Base-by-base conservation (phyloP, 73 alveolate species). In the Paramecium tetraurelia region DNA sequence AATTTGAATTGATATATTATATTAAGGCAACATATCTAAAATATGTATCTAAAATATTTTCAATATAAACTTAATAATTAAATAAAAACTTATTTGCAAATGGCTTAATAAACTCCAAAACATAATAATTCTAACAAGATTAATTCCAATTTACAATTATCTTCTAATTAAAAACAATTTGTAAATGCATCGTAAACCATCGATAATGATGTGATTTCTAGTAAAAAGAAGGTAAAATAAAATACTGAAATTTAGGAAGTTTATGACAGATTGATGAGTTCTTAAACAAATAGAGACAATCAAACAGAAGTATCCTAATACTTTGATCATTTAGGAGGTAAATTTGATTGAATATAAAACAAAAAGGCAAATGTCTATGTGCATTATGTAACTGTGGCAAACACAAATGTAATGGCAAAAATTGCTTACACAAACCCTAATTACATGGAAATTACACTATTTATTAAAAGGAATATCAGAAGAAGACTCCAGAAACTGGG, bases 371-470 rank as follows among this genome's bases (percentile, higher is more conserved):
- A 46, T 80, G 90, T 48, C 48, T 80, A 41, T 80, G 90, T 44
- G 71, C 90, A 44, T 43, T 80, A 20, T 80, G 90, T 80, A 80
- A 80, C 90, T 80, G 90, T 80, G 90, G 90, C 5, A 80, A 43
- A 46, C 90, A 80, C 14, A 80, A 80, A 80, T 80, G 90, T 46
- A 33, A 46, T 80, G 76, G 90, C 10, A 31, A 80, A 44, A 31
- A 80, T 80, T 80, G 90, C 48, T 20, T 27, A 20, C 90, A 80
- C 0, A 80, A 80, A 41, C 90, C 90, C 43, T 80, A 33, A 44
- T 22, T 80, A 27, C 90, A 80, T 80, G 48, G 48, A 10, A 80
- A 80, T 80, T 46, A 80, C 5, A 80, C 57, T 8, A 21, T 40
- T 10, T 80, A 80, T 22, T 24, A 41, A 46, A 80, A 63, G 57